These are phyloP conservation scores for Podaxis sp. DNA, from an alignment of 768 basidiomycete species.

Conservation along the genomic window DNA sequence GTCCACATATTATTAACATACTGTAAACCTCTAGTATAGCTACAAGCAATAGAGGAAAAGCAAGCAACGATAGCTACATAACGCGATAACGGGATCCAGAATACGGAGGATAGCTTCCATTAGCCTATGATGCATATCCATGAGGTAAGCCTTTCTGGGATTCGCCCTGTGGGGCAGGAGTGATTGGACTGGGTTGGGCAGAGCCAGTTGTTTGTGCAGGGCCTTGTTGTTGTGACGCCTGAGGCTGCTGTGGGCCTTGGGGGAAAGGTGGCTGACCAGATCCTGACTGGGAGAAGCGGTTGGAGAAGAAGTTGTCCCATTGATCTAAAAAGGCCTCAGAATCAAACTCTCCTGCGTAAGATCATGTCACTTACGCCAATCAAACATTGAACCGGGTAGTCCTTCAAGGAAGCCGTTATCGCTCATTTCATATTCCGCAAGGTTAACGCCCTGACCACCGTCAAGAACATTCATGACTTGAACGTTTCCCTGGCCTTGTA, in stretches of 20 bases:
- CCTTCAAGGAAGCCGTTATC: conserved; percentile 75
- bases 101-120: not conserved
- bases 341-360: not conserved
- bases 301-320: conserved; percentile 80
- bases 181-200: conserved; percentile 1
- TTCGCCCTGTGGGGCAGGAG: conserved; percentile 1
- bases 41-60: not conserved
- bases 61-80: conserved; percentile 6
- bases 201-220: not conserved
- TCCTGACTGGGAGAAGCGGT: conserved; percentile 41
- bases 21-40: conserved; percentile 11
- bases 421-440: conserved; percentile 66
- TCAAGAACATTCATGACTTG: conserved; percentile 81
- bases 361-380: conserved; percentile 62
- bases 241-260: conserved; percentile 22
- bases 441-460: conserved; percentile 49
- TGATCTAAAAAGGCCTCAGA: conserved; percentile 48
- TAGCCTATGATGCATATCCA: conserved; percentile 1
- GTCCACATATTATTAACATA: conserved; percentile 7
- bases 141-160: not conserved
- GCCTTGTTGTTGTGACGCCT: conserved; percentile 22
- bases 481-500: conserved; percentile 47
- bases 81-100: not conserved
- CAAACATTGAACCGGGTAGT: conserved; percentile 83
- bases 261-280: not conserved